Percentiles rank a stretch among this genome's conserved stretches.
These are phyloP conservation scores for Daphne laureola DNA, from an alignment of 441 rosid genomes.

Conservation along the genomic window DNA sequence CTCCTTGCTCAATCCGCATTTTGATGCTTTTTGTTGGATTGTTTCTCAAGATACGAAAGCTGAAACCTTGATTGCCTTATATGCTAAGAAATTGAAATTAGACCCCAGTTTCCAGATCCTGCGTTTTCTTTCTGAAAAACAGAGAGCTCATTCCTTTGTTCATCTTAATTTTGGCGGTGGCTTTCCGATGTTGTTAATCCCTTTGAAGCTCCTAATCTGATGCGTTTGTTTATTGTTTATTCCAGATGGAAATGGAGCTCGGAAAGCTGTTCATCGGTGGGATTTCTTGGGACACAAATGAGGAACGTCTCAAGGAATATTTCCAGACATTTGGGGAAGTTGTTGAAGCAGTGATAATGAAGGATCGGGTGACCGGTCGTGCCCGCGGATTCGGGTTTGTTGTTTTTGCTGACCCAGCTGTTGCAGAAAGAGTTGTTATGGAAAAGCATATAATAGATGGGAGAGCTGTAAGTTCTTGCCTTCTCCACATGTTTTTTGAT, in stretches of 20 bases:
- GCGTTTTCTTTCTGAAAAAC: neutral
- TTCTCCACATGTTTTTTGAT: neutral
- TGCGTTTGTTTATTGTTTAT: constrained; percentile 10
- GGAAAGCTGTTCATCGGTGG: constrained; percentile 73
- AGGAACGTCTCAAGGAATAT: constrained; percentile 64
- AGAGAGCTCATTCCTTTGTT: neutral
- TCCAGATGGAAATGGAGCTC: constrained; percentile 55
- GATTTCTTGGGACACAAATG: constrained; percentile 77
- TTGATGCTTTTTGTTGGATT: constrained; percentile 17
- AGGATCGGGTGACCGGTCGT: constrained; percentile 73
- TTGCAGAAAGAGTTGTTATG: constrained; percentile 55
- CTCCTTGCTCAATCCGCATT: constrained; percentile 32
- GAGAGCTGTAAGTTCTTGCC: constrained; percentile 45
- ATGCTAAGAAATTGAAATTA: constrained; percentile 10
- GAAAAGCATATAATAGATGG: constrained; percentile 61
- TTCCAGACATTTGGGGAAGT: constrained; percentile 61
- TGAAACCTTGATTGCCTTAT: constrained; percentile 10
- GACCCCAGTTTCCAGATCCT: constrained; percentile 23
- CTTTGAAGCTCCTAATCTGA: constrained; percentile 7
- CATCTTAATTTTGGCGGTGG: constrained; percentile 5
- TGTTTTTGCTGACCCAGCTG: constrained; percentile 49
- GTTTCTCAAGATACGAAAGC: constrained; percentile 11
- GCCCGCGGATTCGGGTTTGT: constrained; percentile 74
- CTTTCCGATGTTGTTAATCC: neutral
- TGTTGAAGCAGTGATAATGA: constrained; percentile 66